A percentile compares a stretch with the other conserved stretches of the same genome.
Conservation (phyloP, 2,329 filamentous ascomycete genomes). For the Aspergillus nomiae region DNA sequence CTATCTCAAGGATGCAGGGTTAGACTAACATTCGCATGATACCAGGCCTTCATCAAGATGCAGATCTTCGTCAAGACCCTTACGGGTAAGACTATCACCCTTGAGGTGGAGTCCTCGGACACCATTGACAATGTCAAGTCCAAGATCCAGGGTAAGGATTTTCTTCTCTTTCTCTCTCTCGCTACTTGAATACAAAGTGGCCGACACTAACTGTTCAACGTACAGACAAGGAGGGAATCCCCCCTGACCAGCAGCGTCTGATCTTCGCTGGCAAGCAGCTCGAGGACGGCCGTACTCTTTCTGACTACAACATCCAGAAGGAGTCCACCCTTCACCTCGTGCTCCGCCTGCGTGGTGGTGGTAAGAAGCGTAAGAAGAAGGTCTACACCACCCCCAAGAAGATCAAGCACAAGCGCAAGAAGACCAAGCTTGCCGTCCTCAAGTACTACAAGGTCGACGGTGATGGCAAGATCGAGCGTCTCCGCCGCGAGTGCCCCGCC, state of each 20-base stretch:
- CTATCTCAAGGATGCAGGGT: neutral
- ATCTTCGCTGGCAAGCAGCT: constrained; percentile 99
- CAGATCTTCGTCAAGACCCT: constrained; percentile 66
- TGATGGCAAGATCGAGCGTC: constrained; percentile 99
- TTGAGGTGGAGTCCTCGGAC: constrained; percentile 99
- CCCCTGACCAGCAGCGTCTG: constrained; percentile 97
- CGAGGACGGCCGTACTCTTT: constrained; percentile 97
- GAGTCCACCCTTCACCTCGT: constrained; percentile 98
- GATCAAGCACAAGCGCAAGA: constrained; percentile 99
- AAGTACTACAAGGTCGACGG: constrained; percentile 99
- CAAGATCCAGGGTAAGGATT: constrained; percentile 72
- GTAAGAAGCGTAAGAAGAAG: constrained; percentile 99
- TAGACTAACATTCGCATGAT: constrained; percentile 19
- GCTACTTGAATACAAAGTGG: neutral
- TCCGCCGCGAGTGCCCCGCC: constrained; percentile 94
- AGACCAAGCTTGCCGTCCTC: constrained; percentile 99
- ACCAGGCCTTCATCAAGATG: constrained; percentile 51
- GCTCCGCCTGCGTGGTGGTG: constrained; percentile 96
- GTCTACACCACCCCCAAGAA: constrained; percentile 99
- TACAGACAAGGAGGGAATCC: constrained; percentile 98
- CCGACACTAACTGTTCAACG: neutral
- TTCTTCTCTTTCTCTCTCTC: neutral
- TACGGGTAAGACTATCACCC: constrained; percentile 99
- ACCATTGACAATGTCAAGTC: constrained; percentile 99
- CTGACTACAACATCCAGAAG: constrained; percentile 99